These are phyloP conservation scores for Diaporthe sp. DNA, from an alignment of 2,329 filamentous ascomycete genomes.

Conservation along the genomic window DNA sequence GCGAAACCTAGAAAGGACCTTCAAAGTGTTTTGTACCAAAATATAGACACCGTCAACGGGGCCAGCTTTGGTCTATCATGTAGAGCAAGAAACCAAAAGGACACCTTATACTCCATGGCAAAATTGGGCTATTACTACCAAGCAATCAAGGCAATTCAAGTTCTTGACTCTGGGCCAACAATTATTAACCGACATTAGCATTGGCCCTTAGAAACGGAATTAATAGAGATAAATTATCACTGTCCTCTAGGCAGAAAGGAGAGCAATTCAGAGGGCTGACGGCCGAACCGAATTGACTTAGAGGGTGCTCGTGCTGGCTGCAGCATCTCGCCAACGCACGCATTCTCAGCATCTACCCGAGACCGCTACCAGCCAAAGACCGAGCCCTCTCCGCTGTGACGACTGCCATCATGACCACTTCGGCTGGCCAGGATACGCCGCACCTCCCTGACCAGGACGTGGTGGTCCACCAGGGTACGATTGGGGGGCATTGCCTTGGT, in stretches of 20 bases:
- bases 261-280: not conserved
- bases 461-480: constrained; percentile 12
- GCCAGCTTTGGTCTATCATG: too few relatives aligned
- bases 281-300: not conserved
- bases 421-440: constrained; percentile 6
- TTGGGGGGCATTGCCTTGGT: not conserved
- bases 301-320: not conserved
- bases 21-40: too few relatives aligned
- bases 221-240: too few relatives aligned
- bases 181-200: not conserved
- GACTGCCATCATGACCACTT: not conserved
- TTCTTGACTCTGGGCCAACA: too few relatives aligned
- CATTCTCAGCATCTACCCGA: not conserved
- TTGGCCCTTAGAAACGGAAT: not conserved
- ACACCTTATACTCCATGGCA: too few relatives aligned
- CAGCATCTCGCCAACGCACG: not conserved
- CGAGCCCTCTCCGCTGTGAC: not conserved
- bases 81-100: too few relatives aligned
- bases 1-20: too few relatives aligned
- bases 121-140: too few relatives aligned
- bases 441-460: not conserved
- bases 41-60: too few relatives aligned
- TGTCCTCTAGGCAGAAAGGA: too few relatives aligned
- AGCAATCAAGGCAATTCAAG: too few relatives aligned
- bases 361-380: not conserved